These are phyloP conservation scores for Botryotinia calthae DNA, from an alignment of 2,329 filamentous ascomycete genomes.

Conservation along the genomic window DNA sequence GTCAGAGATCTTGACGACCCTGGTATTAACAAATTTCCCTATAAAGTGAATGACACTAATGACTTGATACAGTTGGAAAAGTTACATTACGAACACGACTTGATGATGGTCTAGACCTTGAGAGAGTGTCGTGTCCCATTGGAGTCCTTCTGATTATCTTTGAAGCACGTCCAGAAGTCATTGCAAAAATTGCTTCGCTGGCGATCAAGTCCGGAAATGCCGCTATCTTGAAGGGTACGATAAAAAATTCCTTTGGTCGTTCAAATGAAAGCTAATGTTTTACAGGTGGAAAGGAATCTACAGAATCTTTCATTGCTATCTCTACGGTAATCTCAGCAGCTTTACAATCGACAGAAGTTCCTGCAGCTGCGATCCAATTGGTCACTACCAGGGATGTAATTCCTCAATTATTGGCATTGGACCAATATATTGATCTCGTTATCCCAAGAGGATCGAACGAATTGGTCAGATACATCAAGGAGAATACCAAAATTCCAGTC, in stretches of 20 bases:
- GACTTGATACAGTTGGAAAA: slow-evolving; percentile 63
- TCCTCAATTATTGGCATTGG: slow-evolving; percentile 79
- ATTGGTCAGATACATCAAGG: slow-evolving; percentile 69
- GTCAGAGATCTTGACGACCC: slow-evolving; percentile 83
- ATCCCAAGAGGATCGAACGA: slow-evolving; percentile 65
- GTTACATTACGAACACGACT: slow-evolving; percentile 79
- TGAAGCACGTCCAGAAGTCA: slow-evolving; percentile 94
- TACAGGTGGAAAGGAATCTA: slow-evolving; percentile 88
- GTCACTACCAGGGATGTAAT: slow-evolving; percentile 92
- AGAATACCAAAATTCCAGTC: slow-evolving; percentile 88
- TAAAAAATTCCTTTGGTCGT: not conserved
- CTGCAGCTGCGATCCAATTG: slow-evolving; percentile 84
- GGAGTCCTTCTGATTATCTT: slow-evolving; percentile 98
- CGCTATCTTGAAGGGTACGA: slow-evolving; percentile 81
- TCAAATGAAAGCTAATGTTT: slow-evolving; percentile 1
- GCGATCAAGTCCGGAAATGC: slow-evolving; percentile 97
- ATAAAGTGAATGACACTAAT: slow-evolving; percentile 15
- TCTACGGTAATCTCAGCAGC: slow-evolving; percentile 79
- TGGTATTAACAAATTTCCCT: slow-evolving; percentile 48
- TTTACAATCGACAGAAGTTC: slow-evolving; percentile 69
- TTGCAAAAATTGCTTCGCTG: slow-evolving; percentile 94
- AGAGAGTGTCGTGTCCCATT: slow-evolving; percentile 89
- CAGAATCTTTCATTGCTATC: slow-evolving; percentile 90
- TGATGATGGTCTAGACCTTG: slow-evolving; percentile 80
- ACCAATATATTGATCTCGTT: slow-evolving; percentile 88